Evolutionary conservation across 345 rosid species (phyloP).

Genomic region (Citrus trifoliata): DNA sequence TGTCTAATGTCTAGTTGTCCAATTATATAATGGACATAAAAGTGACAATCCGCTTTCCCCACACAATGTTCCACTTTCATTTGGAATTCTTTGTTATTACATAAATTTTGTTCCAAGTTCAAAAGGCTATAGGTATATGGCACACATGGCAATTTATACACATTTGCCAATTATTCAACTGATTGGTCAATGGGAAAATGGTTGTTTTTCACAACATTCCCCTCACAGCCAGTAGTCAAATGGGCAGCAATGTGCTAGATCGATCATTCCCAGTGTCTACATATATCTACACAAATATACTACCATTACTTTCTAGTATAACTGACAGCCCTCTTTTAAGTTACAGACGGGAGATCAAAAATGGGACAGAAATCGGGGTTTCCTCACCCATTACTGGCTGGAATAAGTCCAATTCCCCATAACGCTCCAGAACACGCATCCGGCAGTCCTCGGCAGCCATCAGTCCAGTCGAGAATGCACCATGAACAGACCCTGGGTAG

Average conservation of each 20-base stretch:
- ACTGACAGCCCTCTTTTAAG: background rate
- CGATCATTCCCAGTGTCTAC: conserved; percentile 9
- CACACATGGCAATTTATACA: background rate
- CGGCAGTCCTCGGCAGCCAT: conserved; percentile 93
- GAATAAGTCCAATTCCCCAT: conserved; percentile 72
- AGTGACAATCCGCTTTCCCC: background rate
- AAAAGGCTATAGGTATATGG: background rate
- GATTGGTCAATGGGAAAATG: background rate
- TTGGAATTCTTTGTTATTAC: background rate
- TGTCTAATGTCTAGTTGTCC: background rate
- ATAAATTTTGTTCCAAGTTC: background rate
- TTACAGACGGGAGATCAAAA: conserved; percentile 81
- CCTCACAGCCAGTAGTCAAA: conserved; percentile 6
- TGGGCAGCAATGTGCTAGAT: conserved; percentile 15
- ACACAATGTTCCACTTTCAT: background rate
- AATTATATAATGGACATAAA: background rate
- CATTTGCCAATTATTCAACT: conserved; percentile 1
- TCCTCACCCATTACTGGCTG: conserved; percentile 83
- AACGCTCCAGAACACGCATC: conserved; percentile 90
- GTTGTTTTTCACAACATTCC: background rate
- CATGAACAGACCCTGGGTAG: conserved; percentile 88
- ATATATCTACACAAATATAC: background rate
- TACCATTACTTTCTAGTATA: background rate
- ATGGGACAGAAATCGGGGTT: conserved; percentile 58
- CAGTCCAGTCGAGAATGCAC: conserved; percentile 82